A percentile compares a stretch with the other conserved stretches of the same genome.
These are phyloP conservation scores for Blastomyces gilchristii DNA, from an alignment of 2,329 filamentous ascomycete genomes.

Conservation along the genomic window DNA sequence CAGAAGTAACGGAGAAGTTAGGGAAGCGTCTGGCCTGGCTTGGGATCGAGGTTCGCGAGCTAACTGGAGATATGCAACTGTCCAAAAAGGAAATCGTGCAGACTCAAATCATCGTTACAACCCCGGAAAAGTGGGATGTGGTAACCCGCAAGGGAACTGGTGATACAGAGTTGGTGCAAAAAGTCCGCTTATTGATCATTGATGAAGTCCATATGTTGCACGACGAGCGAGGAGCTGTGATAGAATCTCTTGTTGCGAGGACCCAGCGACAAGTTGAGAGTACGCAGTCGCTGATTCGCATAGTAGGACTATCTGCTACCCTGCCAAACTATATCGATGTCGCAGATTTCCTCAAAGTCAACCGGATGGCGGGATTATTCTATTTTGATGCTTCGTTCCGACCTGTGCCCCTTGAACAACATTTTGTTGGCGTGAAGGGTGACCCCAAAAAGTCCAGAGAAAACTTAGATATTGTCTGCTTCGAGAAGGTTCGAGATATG, in stretches of 20 bases:
- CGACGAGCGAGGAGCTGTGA: slow-evolving; percentile 87
- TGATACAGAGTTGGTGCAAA: slow-evolving; percentile 94
- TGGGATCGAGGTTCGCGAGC: slow-evolving; percentile 80
- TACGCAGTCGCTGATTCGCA: slow-evolving; percentile 92
- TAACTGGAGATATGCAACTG: slow-evolving; percentile 97
- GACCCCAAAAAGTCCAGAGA: slow-evolving; percentile 64
- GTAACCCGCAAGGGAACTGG: slow-evolving; percentile 94
- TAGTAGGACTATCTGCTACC: slow-evolving; percentile 89
- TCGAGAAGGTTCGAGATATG: slow-evolving; percentile 94
- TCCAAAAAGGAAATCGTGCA: slow-evolving; percentile 92
- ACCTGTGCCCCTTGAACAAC: slow-evolving; percentile 90
- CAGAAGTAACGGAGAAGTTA: slow-evolving; percentile 90
- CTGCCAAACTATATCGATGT: slow-evolving; percentile 95
- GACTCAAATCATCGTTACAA: slow-evolving; percentile 97
- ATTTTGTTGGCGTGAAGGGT: slow-evolving; percentile 84
- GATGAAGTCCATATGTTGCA: slow-evolving; percentile 99
- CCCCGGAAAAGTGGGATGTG: slow-evolving; percentile 98
- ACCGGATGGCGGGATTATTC: slow-evolving; percentile 82
- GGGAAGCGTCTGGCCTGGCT: slow-evolving; percentile 89
- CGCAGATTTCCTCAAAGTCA: slow-evolving; percentile 92
- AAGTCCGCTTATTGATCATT: slow-evolving; percentile 90
- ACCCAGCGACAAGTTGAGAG: slow-evolving; percentile 96
- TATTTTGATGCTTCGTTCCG: slow-evolving; percentile 96
- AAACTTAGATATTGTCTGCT: slow-evolving; percentile 76
- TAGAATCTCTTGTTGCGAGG: slow-evolving; percentile 89